A percentile compares a stretch with the other conserved stretches of the same genome.
These are phyloP conservation scores for Petrea volubilis DNA, from an alignment of 257 asterid genomes.

Conservation along the genomic window DNA sequence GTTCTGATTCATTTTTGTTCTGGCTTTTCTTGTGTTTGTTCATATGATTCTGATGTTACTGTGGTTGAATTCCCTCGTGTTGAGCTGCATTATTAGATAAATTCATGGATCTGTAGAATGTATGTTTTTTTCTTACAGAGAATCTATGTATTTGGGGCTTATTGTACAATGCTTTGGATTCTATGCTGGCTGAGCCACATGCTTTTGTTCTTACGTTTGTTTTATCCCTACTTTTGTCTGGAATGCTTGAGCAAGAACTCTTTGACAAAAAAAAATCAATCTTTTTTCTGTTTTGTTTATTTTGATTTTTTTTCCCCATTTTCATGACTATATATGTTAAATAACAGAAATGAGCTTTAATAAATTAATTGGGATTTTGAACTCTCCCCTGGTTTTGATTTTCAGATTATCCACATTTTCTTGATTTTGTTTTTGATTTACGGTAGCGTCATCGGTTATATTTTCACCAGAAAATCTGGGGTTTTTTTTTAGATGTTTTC, in stretches of 20 bases:
- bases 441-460: background rate
- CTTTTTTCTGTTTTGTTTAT: background rate
- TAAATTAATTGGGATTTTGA: background rate
- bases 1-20: background rate
- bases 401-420: background rate
- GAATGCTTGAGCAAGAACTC: background rate
- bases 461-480: background rate
- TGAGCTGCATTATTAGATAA: conserved; percentile 20
- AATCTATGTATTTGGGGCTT: background rate
- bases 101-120: conserved; percentile 22
- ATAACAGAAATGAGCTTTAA: background rate
- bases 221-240: background rate
- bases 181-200: background rate
- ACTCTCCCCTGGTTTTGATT: background rate
- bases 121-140: background rate
- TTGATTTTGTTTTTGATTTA: background rate
- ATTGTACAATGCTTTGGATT: conserved; percentile 1
- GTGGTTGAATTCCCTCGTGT: background rate
- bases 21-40: background rate
- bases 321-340: background rate
- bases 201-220: background rate
- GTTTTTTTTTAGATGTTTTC: background rate
- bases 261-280: background rate
- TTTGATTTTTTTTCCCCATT: background rate
- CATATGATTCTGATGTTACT: background rate